Percentiles rank a stretch among this genome's conserved stretches.
These are phyloP conservation scores for Pistacia vera DNA, from an alignment of 345 rosid species.

Conservation along the genomic window DNA sequence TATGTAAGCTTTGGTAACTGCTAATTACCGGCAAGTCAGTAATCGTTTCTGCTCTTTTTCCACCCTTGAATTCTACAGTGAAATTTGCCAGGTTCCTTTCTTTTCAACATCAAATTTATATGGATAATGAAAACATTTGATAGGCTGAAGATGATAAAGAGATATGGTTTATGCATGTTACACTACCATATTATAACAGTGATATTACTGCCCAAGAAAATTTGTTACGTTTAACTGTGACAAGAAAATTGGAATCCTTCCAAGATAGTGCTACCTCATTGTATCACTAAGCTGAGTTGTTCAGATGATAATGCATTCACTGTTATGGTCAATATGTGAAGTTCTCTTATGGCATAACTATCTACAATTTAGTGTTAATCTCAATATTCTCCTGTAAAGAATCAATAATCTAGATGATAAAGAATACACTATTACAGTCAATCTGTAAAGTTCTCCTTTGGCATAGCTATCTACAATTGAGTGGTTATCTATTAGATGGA, in stretches of 20 bases:
- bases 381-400: too few relatives aligned
- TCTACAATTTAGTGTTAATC: not conserved
- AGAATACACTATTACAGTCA: not conserved
- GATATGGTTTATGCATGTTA: not conserved
- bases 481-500: not conserved
- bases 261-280: slow-evolving; percentile 1
- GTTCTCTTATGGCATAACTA: not conserved
- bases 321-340: not conserved
- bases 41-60: not conserved
- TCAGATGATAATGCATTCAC: not conserved
- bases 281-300: not conserved
- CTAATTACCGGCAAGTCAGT: not conserved
- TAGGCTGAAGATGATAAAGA: not conserved
- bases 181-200: not conserved
- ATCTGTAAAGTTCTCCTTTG: slow-evolving; percentile 1
- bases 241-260: not conserved
- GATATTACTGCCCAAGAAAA: slow-evolving; percentile 1
- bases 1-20: not conserved
- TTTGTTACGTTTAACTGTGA: not conserved
- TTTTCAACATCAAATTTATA: not conserved
- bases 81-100: not conserved
- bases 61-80: slow-evolving; percentile 3
- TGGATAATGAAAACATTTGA: not conserved
- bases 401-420: too few relatives aligned
- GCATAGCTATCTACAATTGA: not conserved